A percentile compares a stretch with the other conserved stretches of the same genome.
Evolutionary conservation across 2,329 filamentous ascomycete species (phyloP).

Genomic region (Myriosclerotinia scirpicola): DNA sequence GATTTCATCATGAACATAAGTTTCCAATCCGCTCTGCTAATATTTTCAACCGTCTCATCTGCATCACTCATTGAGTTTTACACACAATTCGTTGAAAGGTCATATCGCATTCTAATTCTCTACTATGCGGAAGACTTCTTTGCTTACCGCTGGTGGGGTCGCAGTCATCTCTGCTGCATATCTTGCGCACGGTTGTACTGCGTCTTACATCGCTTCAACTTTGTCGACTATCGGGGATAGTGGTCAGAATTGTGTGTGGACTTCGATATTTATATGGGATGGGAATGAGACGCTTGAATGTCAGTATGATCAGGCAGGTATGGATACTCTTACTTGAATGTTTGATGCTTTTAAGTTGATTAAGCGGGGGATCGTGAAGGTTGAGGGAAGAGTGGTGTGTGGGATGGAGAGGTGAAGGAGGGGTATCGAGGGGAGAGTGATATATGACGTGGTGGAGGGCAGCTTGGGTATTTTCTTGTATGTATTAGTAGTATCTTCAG

Average conservation of each 20-base stretch:
- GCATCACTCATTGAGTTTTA: too few species aligned
- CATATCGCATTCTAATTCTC: too few species aligned
- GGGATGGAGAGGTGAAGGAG: too few species aligned
- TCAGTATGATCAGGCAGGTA: slow-evolving; percentile 33
- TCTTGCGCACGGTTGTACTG: not conserved
- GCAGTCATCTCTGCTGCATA: not conserved
- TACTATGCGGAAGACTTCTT: not conserved
- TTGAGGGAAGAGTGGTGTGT: too few species aligned
- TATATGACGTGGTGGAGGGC: too few species aligned
- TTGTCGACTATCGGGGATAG: slow-evolving; percentile 31
- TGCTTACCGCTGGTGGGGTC: not conserved
- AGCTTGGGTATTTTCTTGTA: too few species aligned
- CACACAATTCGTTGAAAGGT: too few species aligned
- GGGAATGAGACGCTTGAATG: slow-evolving; percentile 34
- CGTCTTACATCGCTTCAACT: not conserved
- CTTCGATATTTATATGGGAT: slow-evolving; percentile 40
- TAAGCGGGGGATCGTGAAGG: not conserved
- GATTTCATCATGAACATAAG: too few species aligned
- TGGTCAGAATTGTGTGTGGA: slow-evolving; percentile 45
- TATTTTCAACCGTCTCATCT: too few species aligned
- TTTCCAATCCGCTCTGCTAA: too few species aligned
- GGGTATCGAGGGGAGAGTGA: too few species aligned
- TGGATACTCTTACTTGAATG: slow-evolving; percentile 39
- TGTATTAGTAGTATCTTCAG: too few species aligned
- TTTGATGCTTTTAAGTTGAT: slow-evolving; percentile 30